phyloP scores from a whole-genome alignment of 176 grass and related monocot genomes.

The Coix lacrymajobi region DNA sequence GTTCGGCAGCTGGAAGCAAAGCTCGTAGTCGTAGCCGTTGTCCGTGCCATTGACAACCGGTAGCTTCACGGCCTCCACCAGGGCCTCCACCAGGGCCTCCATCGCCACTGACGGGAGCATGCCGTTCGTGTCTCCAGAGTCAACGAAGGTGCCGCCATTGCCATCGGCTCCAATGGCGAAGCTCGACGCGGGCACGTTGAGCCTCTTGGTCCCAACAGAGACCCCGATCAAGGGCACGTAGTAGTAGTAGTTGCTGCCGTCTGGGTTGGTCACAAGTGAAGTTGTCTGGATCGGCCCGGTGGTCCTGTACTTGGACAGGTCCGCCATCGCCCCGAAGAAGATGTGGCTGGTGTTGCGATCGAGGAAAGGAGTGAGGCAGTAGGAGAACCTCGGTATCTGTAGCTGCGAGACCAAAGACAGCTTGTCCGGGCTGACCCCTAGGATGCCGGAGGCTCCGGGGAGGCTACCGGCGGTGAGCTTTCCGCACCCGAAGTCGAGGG shows the following conservation, averaged over 20 bases:
- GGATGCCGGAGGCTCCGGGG: slow-evolving; percentile 8
- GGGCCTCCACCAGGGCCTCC: slow-evolving; percentile 9
- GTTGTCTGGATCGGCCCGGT: slow-evolving; percentile 4
- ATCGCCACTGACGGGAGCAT: not conserved
- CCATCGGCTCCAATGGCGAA: slow-evolving; percentile 18
- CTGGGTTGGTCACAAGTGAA: not conserved
- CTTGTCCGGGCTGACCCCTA: slow-evolving; percentile 21
- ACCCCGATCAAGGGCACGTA: slow-evolving; percentile 20
- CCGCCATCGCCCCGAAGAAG: slow-evolving; percentile 14
- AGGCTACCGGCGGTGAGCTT: not conserved
- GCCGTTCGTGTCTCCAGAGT: slow-evolving; percentile 18
- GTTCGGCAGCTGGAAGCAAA: slow-evolving; percentile 37
- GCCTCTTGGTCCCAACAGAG: slow-evolving; percentile 5
- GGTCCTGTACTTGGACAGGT: slow-evolving; percentile 10
- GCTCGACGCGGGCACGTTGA: slow-evolving; percentile 8
- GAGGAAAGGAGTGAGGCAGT: slow-evolving; percentile 25
- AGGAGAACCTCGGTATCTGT: not conserved
- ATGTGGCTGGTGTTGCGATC: not conserved
- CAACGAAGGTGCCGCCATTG: slow-evolving; percentile 38
- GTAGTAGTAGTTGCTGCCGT: not conserved
- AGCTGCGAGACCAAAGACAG: slow-evolving; percentile 19
- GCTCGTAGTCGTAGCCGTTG: not conserved
- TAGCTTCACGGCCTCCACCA: not conserved
- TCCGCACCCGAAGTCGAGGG: slow-evolving; percentile 36
- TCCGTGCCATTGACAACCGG: not conserved